Percentiles rank a stretch among this genome's conserved stretches.
Conservation (phyloP, 257 asterid genomes). For the Verbascum thapsus region DNA sequence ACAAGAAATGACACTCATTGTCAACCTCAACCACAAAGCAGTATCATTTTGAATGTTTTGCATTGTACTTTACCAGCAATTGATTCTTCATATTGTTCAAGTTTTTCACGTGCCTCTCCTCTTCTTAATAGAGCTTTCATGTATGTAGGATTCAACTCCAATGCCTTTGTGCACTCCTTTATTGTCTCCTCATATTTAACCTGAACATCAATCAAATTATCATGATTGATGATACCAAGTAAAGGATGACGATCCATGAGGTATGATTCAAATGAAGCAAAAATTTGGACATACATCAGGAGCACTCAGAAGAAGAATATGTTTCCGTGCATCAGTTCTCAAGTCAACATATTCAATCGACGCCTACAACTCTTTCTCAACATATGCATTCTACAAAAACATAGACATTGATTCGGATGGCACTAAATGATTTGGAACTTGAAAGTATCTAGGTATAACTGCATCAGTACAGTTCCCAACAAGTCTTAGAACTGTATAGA, state of each 20-base stretch:
- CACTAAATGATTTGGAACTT: neutral
- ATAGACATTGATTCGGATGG: slow-evolving; percentile 13
- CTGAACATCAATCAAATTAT: slow-evolving; percentile 40
- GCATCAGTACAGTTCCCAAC: neutral
- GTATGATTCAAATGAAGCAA: slow-evolving; percentile 21
- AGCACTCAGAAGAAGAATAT: neutral
- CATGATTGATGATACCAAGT: slow-evolving; percentile 25
- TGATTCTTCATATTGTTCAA: slow-evolving; percentile 84
- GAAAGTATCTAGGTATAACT: slow-evolving; percentile 14
- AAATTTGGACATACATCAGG: slow-evolving; percentile 6
- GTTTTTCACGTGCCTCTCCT: slow-evolving; percentile 89
- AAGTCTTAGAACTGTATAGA: neutral
- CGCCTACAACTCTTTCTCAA: neutral
- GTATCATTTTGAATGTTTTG: slow-evolving; percentile 15
- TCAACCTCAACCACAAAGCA: slow-evolving; percentile 14
- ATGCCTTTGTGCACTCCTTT: slow-evolving; percentile 88
- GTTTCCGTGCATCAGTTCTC: neutral
- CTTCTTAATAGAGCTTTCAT: slow-evolving; percentile 79
- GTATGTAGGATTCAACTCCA: slow-evolving; percentile 81
- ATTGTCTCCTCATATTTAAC: slow-evolving; percentile 70
- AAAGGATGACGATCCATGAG: slow-evolving; percentile 29
- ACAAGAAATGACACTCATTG: neutral
- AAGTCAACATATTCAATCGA: no score
- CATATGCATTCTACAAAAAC: slow-evolving; percentile 2
- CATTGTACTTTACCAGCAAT: slow-evolving; percentile 60